A percentile compares a stretch with the other conserved stretches of the same genome.
phyloP scores from a whole-genome alignment of 371 early-diverging fungal species.

The Lichtheimia ramosa region DNA sequence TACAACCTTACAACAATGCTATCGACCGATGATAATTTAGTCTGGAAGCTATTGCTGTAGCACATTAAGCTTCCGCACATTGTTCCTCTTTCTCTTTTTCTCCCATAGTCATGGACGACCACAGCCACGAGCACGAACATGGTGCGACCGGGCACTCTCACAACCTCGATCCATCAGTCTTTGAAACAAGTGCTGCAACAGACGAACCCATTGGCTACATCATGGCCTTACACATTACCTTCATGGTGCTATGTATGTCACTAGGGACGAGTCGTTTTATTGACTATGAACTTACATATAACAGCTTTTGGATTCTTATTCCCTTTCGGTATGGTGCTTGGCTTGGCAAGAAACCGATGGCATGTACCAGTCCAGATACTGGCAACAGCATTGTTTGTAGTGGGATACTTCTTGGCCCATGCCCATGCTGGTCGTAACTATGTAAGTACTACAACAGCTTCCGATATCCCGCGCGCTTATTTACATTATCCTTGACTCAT shows the following conservation, averaged over 20 bases:
- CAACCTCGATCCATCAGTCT: conserved; percentile 37
- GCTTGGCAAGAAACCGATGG: conserved; percentile 56
- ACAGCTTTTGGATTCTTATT: conserved; percentile 46
- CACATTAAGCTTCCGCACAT: too few relatives aligned
- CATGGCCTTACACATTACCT: conserved; percentile 45
- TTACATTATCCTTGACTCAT: background rate
- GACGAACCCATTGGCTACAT: conserved; percentile 47
- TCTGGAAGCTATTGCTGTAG: too few relatives aligned
- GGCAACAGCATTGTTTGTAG: conserved; percentile 45
- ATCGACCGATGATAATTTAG: too few relatives aligned
- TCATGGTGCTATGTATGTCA: conserved; percentile 40
- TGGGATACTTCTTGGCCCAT: conserved; percentile 63
- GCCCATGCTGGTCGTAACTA: conserved; percentile 63
- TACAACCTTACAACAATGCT: too few relatives aligned
- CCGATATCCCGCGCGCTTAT: background rate
- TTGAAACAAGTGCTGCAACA: conserved; percentile 38
- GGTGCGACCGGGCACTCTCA: conserved; percentile 35
- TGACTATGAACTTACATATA: background rate
- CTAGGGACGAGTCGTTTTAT: background rate
- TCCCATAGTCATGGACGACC: conserved; percentile 9
- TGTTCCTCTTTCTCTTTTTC: background rate
- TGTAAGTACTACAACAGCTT: conserved; percentile 21
- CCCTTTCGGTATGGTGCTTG: conserved; percentile 61
- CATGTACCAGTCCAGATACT: conserved; percentile 66
- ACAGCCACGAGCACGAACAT: conserved; percentile 33